These are phyloP conservation scores for Davidsoniella neocaledoniae DNA, from an alignment of 2,329 filamentous ascomycete genomes.

Conservation along the genomic window DNA sequence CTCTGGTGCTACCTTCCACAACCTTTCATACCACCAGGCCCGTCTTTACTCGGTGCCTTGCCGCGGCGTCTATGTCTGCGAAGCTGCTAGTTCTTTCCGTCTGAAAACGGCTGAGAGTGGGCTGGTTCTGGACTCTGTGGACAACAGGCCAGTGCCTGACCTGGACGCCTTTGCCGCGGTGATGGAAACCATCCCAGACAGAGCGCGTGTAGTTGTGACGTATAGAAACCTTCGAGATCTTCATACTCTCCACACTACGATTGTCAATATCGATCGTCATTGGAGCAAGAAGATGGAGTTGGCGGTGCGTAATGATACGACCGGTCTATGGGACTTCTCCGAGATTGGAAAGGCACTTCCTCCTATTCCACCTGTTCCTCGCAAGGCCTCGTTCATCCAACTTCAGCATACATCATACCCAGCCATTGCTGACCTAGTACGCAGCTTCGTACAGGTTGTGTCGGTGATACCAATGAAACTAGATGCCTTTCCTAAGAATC, in stretches of 20 bases:
- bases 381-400: constrained; percentile 79
- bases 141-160: constrained; percentile 80
- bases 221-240: constrained; percentile 93
- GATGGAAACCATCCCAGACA: constrained; percentile 70
- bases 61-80: constrained; percentile 86
- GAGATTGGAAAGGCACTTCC: constrained; percentile 71
- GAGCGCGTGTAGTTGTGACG: constrained; percentile 73
- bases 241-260: constrained; percentile 83
- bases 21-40: constrained; percentile 95
- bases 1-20: constrained; percentile 85
- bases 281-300: constrained; percentile 93
- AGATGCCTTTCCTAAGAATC: constrained; percentile 90
- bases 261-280: constrained; percentile 84
- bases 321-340: constrained; percentile 87
- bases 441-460: constrained; percentile 85
- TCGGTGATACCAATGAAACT: constrained; percentile 91
- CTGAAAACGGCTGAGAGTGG: constrained; percentile 83
- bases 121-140: constrained; percentile 84
- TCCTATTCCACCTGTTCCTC: constrained; percentile 50
- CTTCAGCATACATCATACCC: constrained; percentile 77
- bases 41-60: constrained; percentile 84
- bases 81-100: constrained; percentile 86
- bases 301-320: constrained; percentile 74
- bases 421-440: constrained; percentile 81
- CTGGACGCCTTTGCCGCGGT: constrained; percentile 81